Evolutionary conservation across 2,329 filamentous ascomycete species (phyloP).

Genomic region (Dothideomycetidae sp.): DNA sequence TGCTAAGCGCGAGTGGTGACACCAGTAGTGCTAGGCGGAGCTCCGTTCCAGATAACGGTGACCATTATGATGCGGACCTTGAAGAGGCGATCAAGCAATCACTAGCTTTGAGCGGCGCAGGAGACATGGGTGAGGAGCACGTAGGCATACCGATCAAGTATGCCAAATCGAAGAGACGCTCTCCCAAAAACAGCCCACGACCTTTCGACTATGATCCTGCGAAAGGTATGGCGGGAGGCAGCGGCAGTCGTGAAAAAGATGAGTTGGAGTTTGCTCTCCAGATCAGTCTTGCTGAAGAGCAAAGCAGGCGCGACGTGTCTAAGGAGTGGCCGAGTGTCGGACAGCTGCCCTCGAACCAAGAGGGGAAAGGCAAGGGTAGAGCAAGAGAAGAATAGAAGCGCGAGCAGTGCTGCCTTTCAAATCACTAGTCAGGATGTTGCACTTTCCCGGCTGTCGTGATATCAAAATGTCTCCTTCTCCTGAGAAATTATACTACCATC

Average conservation of each 20-base stretch:
- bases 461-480: too few species aligned
- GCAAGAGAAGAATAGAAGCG: too few species aligned
- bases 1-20: neutral
- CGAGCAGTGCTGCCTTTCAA: too few species aligned
- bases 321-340: conserved; percentile 11
- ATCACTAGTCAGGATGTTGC: too few species aligned
- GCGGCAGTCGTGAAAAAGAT: conserved; percentile 33
- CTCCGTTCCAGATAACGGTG: neutral
- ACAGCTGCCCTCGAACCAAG: too few species aligned
- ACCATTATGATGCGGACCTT: neutral
- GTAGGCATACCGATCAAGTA: conserved; percentile 33
- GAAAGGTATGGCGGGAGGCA: conserved; percentile 21
- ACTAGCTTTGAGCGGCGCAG: neutral
- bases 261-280: conserved; percentile 50
- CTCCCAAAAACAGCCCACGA: conserved; percentile 13
- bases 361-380: too few species aligned
- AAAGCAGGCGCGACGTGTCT: conserved; percentile 25
- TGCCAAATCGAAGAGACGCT: conserved; percentile 23
- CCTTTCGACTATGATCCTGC: conserved; percentile 14
- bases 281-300: conserved; percentile 46
- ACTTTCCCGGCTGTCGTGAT: too few species aligned
- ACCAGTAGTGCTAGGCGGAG: neutral
- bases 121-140: conserved; percentile 14
- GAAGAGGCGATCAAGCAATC: neutral
- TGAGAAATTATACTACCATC: too few species aligned